These are phyloP conservation scores for Coriolopsis trogii DNA, from an alignment of 1,284 basidiomycete species.

Conservation along the genomic window DNA sequence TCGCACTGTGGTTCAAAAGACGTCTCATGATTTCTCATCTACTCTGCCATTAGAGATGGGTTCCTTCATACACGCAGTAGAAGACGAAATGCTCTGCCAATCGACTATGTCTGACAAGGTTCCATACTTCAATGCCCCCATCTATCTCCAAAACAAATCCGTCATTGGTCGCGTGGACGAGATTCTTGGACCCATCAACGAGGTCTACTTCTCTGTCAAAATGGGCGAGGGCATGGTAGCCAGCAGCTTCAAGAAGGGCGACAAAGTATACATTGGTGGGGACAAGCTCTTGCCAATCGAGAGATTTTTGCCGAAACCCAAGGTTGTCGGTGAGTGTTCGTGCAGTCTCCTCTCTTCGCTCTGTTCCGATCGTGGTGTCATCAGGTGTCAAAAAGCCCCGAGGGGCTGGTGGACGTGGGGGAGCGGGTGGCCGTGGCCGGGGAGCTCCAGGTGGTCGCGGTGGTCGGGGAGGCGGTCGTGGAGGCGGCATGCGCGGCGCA, in stretches of 20 bases:
- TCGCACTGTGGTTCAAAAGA: too few species aligned
- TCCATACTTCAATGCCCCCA: constrained; percentile 99
- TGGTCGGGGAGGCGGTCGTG: constrained; percentile 40
- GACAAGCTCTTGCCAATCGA: constrained; percentile 98
- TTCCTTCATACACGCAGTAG: constrained; percentile 90
- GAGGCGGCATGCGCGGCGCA: constrained; percentile 38
- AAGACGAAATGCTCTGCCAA: constrained; percentile 97
- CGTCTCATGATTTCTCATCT: background rate
- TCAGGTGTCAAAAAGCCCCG: constrained; percentile 38
- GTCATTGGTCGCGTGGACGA: constrained; percentile 96
- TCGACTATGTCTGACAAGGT: constrained; percentile 88
- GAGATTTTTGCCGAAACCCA: constrained; percentile 97
- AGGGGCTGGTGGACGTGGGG: constrained; percentile 37
- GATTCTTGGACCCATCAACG: constrained; percentile 97
- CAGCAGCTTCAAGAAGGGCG: constrained; percentile 93
- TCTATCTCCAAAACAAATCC: constrained; percentile 98
- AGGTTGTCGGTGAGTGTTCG: constrained; percentile 68
- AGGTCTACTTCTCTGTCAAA: constrained; percentile 98
- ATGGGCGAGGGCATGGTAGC: constrained; percentile 98
- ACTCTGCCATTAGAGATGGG: constrained; percentile 70
- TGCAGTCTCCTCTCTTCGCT: constrained; percentile 20
- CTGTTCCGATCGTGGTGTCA: too few species aligned
- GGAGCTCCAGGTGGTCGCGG: constrained; percentile 53
- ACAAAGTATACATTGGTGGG: constrained; percentile 96
- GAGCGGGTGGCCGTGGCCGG: constrained; percentile 43